A percentile compares a stretch with the other conserved stretches of the same genome.
Conservation (phyloP, 1,284 basidiomycete species). For the Abortiporus biennis region DNA sequence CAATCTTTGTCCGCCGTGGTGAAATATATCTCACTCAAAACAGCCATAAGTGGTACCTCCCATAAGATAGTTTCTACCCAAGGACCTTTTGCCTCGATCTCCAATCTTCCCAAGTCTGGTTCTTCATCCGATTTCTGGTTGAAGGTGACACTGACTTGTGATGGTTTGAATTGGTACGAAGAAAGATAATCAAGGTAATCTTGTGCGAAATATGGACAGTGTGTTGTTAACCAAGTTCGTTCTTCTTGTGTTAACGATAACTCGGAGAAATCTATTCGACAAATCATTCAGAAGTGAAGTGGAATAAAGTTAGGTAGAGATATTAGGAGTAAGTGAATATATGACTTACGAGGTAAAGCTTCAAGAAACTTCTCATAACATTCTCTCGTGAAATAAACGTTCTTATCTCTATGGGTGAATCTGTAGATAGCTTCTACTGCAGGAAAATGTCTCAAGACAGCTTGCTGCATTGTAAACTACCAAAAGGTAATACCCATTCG, state of each 20-base stretch:
- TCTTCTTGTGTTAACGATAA: constrained; percentile 64
- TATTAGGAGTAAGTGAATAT: not conserved
- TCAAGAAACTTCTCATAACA: constrained; percentile 65
- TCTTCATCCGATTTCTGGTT: constrained; percentile 41
- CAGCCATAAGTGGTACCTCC: constrained; percentile 94
- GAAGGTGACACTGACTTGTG: constrained; percentile 74
- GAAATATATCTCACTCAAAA: constrained; percentile 78
- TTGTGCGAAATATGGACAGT: constrained; percentile 74
- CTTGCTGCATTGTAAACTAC: constrained; percentile 94
- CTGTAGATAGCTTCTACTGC: constrained; percentile 63
- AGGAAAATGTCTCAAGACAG: constrained; percentile 80
- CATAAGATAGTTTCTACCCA: constrained; percentile 94
- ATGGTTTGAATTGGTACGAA: constrained; percentile 72
- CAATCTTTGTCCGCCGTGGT: constrained; percentile 71
- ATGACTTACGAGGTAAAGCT: constrained; percentile 60
- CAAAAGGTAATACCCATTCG: not conserved
- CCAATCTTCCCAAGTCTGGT: constrained; percentile 59
- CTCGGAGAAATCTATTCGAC: constrained; percentile 54
- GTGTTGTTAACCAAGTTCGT: constrained; percentile 56
- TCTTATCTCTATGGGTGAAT: constrained; percentile 81
- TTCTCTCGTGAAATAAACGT: constrained; percentile 66
- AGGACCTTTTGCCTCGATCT: constrained; percentile 68
- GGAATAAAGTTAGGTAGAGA: not conserved
- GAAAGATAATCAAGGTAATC: constrained; percentile 78
- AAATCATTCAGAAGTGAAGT: not conserved